phyloP scores from a whole-genome alignment of 345 rosid species.

The Crucihimalaya himalaica region DNA sequence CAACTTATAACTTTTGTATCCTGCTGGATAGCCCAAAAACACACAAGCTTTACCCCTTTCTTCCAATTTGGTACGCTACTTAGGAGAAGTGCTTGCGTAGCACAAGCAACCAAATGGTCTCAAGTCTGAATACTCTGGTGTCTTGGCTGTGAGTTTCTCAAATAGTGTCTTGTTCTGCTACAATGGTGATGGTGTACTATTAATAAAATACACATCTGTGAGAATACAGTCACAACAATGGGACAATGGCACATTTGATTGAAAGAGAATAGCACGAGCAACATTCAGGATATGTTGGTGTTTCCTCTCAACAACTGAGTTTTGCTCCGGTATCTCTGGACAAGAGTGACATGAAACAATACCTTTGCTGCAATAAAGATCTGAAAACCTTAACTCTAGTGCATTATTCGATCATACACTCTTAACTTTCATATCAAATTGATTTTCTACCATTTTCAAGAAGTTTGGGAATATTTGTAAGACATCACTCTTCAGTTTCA shows the following conservation, averaged over 20 bases:
- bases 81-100: no score
- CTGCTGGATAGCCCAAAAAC: no score
- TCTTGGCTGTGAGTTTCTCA: no score
- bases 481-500: not conserved
- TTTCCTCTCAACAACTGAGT: no score
- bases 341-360: not conserved
- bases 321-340: not conserved
- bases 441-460: not conserved
- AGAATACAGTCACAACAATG: not conserved
- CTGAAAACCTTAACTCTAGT: not conserved
- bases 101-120: no score
- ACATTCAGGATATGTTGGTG: not conserved
- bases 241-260: not conserved
- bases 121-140: no score
- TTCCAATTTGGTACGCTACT: no score
- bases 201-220: not conserved
- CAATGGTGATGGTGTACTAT: not conserved
- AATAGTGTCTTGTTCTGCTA: no score
- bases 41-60: no score
- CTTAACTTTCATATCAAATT: fast-evolving
- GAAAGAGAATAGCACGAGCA: not conserved
- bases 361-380: fast-evolving
- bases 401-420: not conserved
- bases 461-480: not conserved
- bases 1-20: no score